phyloP scores from a whole-genome alignment of 371 early-diverging fungal species.

The Mucor circinelloides region DNA sequence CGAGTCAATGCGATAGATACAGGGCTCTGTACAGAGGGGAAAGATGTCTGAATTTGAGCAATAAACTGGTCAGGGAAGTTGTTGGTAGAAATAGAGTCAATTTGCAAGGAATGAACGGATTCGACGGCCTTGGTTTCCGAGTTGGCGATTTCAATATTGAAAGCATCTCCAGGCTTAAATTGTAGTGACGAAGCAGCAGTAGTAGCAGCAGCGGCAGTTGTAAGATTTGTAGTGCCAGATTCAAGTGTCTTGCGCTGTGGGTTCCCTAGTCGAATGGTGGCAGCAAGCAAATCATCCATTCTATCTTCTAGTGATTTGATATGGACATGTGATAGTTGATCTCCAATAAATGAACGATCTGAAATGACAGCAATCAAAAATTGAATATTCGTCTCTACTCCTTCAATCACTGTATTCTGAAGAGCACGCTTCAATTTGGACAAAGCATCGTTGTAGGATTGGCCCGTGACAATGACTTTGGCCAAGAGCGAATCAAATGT shows the following conservation, averaged over 20 bases:
- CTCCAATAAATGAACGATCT: constrained; percentile 11
- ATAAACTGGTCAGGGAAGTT: constrained; percentile 41
- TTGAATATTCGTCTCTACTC: constrained; percentile 42
- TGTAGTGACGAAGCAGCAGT: constrained; percentile 11
- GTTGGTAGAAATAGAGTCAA: constrained; percentile 38
- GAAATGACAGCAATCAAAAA: constrained; percentile 32
- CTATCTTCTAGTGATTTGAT: constrained; percentile 33
- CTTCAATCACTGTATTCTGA: constrained; percentile 26
- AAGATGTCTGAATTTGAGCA: constrained; percentile 26
- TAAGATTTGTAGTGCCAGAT: background rate
- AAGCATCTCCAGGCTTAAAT: constrained; percentile 46
- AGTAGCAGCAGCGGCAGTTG: background rate
- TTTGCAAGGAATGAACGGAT: constrained; percentile 30
- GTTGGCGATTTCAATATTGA: constrained; percentile 32
- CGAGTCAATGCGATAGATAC: constrained; percentile 28
- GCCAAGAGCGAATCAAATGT: constrained; percentile 46
- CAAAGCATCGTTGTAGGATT: constrained; percentile 33
- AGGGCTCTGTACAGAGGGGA: constrained; percentile 6
- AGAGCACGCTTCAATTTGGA: constrained; percentile 33
- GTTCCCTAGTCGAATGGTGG: background rate
- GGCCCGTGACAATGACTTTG: constrained; percentile 44
- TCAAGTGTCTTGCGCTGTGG: background rate
- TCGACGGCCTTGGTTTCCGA: background rate
- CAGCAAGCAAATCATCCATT: constrained; percentile 19
- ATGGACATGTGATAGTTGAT: constrained; percentile 21